Base-by-base conservation (phyloP, 2,329 filamentous ascomycete species). In the Mollisia scopiformis region DNA sequence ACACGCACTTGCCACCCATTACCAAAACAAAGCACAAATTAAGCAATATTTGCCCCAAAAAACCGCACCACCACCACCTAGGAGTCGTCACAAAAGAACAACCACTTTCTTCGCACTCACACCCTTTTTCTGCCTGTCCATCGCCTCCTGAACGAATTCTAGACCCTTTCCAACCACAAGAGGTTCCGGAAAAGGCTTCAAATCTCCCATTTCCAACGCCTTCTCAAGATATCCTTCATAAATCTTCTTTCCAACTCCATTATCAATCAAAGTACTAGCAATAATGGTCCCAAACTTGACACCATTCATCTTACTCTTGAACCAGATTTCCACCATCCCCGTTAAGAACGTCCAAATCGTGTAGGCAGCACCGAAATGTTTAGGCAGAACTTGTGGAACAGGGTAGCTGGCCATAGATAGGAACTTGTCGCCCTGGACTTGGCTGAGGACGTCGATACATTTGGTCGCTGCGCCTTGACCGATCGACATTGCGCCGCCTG, bases 91-190 rank as follows among this genome's bases (percentile, higher is more conserved):
- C 43, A 47, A 28, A 27, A 47, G 14, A 28, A 60, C 58, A 2
- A 61, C 46, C 11, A 57, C 27, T 23, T 61, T 61, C 47, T 49
- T 53, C 14, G 54, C 58, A 3, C 49, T 56, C 25, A 64, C 55
- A 23, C 62, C 64, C 31, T 59, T 61, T 23, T 52, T 61, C 27
- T 58, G 41, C 6, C 57, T 31, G 1, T 79, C 75, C 31, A 80
- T 58, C 1, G 71, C 79, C 7, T 69, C 72, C 55, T 81, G 77
- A 1, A 80, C 63, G 35, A 64, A 70, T 35, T 77, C 77, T 19
- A 81, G 62, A 3, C 79, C 79, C 6, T 75, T 69, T 1, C 78
- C 78, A 1, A 76, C 74, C 31, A 81, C 68, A 27, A 70, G 27
- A 1, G 78, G 72, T 28, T 74, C 68, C 1, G 79, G 79, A n/a